A percentile compares a stretch with the other conserved stretches of the same genome.
Evolutionary conservation across 2,329 filamentous ascomycete genomes (phyloP).

Genomic region (Biscogniauxia sp.): DNA sequence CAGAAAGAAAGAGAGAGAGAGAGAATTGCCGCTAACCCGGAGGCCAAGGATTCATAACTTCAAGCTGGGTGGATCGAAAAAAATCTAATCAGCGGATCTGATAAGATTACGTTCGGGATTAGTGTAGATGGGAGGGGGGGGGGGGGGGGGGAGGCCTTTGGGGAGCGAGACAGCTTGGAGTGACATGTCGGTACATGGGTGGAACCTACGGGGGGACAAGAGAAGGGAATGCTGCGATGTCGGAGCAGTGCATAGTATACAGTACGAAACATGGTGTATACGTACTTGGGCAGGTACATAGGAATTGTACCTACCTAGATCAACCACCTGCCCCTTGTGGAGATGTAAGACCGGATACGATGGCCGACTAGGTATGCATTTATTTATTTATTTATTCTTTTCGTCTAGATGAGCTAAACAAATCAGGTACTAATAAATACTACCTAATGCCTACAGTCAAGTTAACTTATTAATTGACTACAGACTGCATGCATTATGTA

Average conservation of each 20-base stretch:
- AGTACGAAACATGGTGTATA: slow-evolving; percentile 1
- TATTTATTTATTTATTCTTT: not conserved
- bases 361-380: not conserved
- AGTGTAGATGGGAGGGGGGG: slow-evolving; percentile 8
- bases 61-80: slow-evolving; percentile 16
- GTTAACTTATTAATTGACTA: not conserved
- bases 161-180: no score
- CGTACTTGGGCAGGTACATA: no score
- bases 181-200: slow-evolving; percentile 8
- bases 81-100: slow-evolving; percentile 34
- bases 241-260: slow-evolving; percentile 17
- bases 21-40: not conserved
- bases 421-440: not conserved
- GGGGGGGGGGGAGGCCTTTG: no score
- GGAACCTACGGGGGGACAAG: not conserved
- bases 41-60: not conserved
- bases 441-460: not conserved
- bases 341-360: not conserved
- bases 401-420: not conserved
- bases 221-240: slow-evolving; percentile 19
- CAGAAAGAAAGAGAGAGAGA: not conserved
- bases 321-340: not conserved
- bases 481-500: slow-evolving; percentile 1
- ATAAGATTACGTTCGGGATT: slow-evolving; percentile 27
- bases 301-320: not conserved